Percentiles rank a stretch among this genome's conserved stretches.
phyloP scores from a whole-genome alignment of 371 early-diverging fungal species.

The Mucor velutinosus region DNA sequence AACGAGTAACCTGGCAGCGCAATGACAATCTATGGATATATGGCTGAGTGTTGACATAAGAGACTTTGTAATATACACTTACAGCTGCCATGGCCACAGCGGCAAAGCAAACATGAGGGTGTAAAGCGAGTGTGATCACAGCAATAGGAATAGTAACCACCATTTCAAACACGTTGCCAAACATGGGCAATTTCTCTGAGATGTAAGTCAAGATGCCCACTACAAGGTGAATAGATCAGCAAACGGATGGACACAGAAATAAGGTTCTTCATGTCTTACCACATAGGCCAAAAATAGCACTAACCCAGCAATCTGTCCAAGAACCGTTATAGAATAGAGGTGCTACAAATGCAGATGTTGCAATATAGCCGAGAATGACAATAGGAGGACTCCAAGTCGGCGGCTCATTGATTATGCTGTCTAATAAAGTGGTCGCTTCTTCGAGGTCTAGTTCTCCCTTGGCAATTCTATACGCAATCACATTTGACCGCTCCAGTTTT shows the following conservation, averaged over 20 bases:
- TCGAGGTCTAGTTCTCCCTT: conserved; percentile 46
- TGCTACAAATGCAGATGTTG: conserved; percentile 61
- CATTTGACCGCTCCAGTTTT: conserved; percentile 61
- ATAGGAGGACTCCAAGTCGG: conserved; percentile 53
- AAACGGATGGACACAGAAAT: neutral
- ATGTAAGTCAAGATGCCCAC: conserved; percentile 63
- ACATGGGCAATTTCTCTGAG: conserved; percentile 63
- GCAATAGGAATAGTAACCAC: conserved; percentile 64
- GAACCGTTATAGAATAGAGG: conserved; percentile 67
- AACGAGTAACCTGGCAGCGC: conserved; percentile 73
- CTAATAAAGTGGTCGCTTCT: conserved; percentile 60
- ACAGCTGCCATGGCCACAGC: conserved; percentile 62
- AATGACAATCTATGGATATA: conserved; percentile 48
- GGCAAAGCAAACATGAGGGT: conserved; percentile 53
- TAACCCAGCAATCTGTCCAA: conserved; percentile 64
- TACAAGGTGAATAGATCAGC: neutral
- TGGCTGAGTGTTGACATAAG: neutral
- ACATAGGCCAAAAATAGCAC: conserved; percentile 57
- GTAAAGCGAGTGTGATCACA: conserved; percentile 55
- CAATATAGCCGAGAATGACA: conserved; percentile 56
- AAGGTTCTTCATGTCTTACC: conserved; percentile 20
- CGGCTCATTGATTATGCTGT: conserved; percentile 54
- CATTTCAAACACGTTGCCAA: conserved; percentile 68
- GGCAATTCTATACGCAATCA: conserved; percentile 53
- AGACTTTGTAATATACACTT: conserved; percentile 14